phyloP scores from a whole-genome alignment of 2,329 filamentous ascomycete species.

The Ascochyta lentis region DNA sequence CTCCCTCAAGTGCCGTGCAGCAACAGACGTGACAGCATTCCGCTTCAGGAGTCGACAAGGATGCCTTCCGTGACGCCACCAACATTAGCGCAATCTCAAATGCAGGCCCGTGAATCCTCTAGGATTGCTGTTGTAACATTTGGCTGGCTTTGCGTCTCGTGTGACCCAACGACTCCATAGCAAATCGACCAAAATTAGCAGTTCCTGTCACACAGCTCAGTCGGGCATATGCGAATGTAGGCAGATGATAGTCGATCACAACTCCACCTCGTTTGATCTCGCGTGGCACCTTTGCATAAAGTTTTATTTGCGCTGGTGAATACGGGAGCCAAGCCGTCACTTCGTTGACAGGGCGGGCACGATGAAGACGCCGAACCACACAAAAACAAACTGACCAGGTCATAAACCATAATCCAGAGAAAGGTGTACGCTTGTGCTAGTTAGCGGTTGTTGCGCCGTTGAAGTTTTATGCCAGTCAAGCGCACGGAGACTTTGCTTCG shows the following conservation, averaged over 20 bases:
- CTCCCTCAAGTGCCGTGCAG: background rate
- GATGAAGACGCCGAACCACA: conserved; percentile 4
- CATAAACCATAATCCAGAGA: background rate
- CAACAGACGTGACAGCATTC: background rate
- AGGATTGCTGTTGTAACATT: conserved; percentile 11
- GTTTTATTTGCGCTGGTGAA: background rate
- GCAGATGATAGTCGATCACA: too few species aligned
- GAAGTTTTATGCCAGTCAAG: conserved; percentile 2
- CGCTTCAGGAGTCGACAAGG: conserved; percentile 6
- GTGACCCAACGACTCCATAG: background rate
- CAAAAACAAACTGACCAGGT: background rate
- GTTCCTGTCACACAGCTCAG: background rate
- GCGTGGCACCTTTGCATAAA: background rate
- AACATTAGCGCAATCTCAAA: conserved; percentile 11
- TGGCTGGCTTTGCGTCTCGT: conserved; percentile 13
- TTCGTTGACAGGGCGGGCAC: conserved; percentile 4
- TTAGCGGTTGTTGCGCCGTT: conserved; percentile 8
- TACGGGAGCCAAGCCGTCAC: conserved; percentile 7
- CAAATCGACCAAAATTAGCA: background rate
- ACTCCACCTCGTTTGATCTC: background rate
- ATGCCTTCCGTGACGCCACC: conserved; percentile 11
- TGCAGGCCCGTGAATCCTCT: conserved; percentile 10
- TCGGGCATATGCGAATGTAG: too few species aligned
- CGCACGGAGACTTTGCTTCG: background rate
- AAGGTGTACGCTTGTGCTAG: conserved; percentile 1